Evolutionary conservation across 208 protist species (phyloP).

Genomic region (Acanthamoeba castellanii): DNA sequence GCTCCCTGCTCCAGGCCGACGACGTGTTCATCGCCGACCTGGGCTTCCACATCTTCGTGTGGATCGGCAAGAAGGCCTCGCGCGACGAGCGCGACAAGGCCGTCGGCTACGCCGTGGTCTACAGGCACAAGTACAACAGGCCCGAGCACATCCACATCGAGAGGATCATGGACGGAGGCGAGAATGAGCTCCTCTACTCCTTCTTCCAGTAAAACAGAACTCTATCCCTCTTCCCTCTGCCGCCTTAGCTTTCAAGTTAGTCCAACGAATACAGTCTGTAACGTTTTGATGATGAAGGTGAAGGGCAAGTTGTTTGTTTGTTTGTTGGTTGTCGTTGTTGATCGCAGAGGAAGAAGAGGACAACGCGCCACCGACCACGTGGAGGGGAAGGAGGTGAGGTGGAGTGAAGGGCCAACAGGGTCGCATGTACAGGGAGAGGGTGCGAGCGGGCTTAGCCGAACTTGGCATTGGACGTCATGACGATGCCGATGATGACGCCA

Average conservation of each 20-base stretch:
- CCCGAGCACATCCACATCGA: constrained; percentile 28
- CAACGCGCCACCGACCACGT: too few relatives aligned
- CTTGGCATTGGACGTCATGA: constrained; percentile 93
- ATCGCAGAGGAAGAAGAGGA: too few relatives aligned
- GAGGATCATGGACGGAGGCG: constrained; percentile 41
- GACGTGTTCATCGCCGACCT: constrained; percentile 54
- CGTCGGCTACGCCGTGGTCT: constrained; percentile 36
- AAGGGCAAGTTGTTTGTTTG: too few relatives aligned
- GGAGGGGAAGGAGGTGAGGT: not conserved
- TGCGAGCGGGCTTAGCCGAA: constrained; percentile 71
- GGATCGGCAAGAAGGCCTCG: constrained; percentile 50
- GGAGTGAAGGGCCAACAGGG: not conserved
- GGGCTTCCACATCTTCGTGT: constrained; percentile 54
- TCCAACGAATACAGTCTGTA: too few relatives aligned
- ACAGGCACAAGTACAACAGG: not conserved
- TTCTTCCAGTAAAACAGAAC: not conserved
- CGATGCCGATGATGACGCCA: constrained; percentile 98
- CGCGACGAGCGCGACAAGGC: constrained; percentile 26
- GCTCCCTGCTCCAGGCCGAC: not conserved
- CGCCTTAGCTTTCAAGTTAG: too few relatives aligned
- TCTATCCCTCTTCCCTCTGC: too few relatives aligned
- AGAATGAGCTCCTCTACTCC: constrained; percentile 50
- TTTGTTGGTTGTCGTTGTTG: too few relatives aligned
- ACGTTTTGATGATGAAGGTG: too few relatives aligned
- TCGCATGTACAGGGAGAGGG: not conserved